Conservation (phyloP, 306 rosid genomes). For the Quercus gilva region DNA sequence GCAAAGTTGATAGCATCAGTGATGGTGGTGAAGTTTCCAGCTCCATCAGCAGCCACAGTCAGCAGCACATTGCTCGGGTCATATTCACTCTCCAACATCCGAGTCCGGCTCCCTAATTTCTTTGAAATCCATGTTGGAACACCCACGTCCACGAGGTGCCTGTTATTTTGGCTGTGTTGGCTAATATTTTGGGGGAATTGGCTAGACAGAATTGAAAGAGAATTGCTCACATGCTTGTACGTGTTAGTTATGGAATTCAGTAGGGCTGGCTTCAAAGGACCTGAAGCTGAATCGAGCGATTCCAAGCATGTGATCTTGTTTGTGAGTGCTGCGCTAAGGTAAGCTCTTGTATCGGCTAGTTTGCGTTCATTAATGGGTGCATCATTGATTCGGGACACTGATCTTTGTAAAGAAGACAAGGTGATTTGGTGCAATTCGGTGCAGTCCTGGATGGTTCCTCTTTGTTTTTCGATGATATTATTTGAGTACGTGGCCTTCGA, state of each 20-base stretch:
- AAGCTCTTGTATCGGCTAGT: constrained; percentile 51
- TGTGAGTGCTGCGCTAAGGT: constrained; percentile 81
- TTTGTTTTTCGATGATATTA: constrained; percentile 57
- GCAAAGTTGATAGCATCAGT: too few species aligned
- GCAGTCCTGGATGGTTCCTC: constrained; percentile 65
- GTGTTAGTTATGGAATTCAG: constrained; percentile 41
- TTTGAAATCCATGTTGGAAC: constrained; percentile 41
- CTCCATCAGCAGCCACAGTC: constrained; percentile 42
- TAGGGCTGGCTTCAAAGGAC: constrained; percentile 53
- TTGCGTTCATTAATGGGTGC: constrained; percentile 15
- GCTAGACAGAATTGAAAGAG: constrained; percentile 56
- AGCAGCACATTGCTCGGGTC: constrained; percentile 61
- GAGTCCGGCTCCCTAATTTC: constrained; percentile 13
- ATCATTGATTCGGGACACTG: constrained; percentile 39
- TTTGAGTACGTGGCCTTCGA: constrained; percentile 17
- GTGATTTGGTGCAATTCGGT: constrained; percentile 65
- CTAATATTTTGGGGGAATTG: constrained; percentile 35
- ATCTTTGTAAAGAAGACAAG: constrained; percentile 43
- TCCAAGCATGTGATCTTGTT: constrained; percentile 85
- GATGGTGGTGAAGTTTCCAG: too few species aligned
- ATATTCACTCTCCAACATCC: constrained; percentile 39
- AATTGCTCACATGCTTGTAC: constrained; percentile 59
- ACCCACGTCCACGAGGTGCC: constrained; percentile 34
- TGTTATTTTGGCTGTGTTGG: constrained; percentile 1
- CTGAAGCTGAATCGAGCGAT: constrained; percentile 71